Base-by-base conservation (phyloP, 352 stramenopile genomes). In the Phytophthora litchii region DNA sequence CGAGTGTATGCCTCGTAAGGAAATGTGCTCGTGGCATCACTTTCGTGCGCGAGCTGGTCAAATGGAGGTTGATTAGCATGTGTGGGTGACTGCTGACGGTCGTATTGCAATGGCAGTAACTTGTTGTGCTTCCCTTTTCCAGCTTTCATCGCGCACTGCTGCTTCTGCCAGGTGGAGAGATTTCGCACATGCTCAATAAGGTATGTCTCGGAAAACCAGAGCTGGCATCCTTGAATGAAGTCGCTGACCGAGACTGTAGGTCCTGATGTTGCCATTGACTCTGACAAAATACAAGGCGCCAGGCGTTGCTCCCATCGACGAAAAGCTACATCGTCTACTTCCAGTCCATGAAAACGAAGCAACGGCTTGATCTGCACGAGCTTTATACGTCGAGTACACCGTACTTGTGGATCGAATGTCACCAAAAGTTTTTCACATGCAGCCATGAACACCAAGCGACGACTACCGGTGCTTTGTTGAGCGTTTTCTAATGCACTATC, bases 261-360 rank as follows among this genome's bases (percentile, higher is more conserved):
- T n/a, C 44, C 54, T 52, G 25, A 1, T 12, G 34, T 55, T 42
- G 54, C 29, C 9, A 38, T 25, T 29, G 47, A 12, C 0, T 58
- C 59, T 13, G 45, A 34, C 27, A 32, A 20, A 40, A 27, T 47
- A 43, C 34, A 35, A 8, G 48, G 38, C 0, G 75, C 47, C 3
- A 91, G 21, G 1, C 60, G 67, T 34, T 92, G 83, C 41, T 92
- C 77, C 77, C 78, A 89, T 47, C 67, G 76, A 20, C 77, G 72
- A 62, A 78, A 89, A 9, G 54, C 49, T 13, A 69, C 54, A 9
- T 75, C 61, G 27, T 74, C 59, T 1, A 91, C 64, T 2, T 72
- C 37, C 4, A 90, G 54, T 0, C 46, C 64, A 44, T 80, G 80
- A 47, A 81, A 77, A 1, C 37, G 37, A 12, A 88, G 46, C 36